A percentile compares a stretch with the other conserved stretches of the same genome.
Conservation (phyloP, 1,284 basidiomycete species). For the Rhodotorula sp. region DNA sequence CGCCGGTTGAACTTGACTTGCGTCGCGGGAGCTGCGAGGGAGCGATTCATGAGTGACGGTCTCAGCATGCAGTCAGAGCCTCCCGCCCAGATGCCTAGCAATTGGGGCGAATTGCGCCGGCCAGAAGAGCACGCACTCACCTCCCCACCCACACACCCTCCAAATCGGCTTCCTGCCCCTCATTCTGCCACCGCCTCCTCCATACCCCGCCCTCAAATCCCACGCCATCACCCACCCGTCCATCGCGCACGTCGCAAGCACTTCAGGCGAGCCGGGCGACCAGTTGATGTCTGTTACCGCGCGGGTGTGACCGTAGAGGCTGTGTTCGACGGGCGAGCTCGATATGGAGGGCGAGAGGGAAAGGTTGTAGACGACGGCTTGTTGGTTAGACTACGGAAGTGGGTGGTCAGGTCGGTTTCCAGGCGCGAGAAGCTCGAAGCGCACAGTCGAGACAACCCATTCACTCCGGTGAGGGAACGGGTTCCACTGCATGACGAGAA, state of each 20-base stretch:
- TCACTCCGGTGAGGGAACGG: constrained; percentile 79
- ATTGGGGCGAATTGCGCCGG: no score
- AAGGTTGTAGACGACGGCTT: constrained; percentile 95
- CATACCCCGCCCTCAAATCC: constrained; percentile 61
- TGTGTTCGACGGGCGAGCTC: constrained; percentile 61
- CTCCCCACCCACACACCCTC: constrained; percentile 51
- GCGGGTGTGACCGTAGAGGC: constrained; percentile 80
- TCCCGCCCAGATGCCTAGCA: neutral
- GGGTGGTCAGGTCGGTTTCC: neutral
- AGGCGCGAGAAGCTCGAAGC: neutral
- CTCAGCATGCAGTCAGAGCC: neutral
- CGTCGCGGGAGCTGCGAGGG: constrained; percentile 67
- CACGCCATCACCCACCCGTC: constrained; percentile 69
- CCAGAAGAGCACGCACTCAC: constrained; percentile 35
- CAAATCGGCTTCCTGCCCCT: constrained; percentile 47
- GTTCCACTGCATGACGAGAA: constrained; percentile 67
- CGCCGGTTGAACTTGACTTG: constrained; percentile 94
- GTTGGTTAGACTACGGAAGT: constrained; percentile 66
- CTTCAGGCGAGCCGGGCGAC: constrained; percentile 77
- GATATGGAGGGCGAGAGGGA: constrained; percentile 61
- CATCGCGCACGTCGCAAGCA: constrained; percentile 53
- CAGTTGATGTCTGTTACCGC: constrained; percentile 96
- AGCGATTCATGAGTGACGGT: neutral
- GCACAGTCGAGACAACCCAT: constrained; percentile 81
- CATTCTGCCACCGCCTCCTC: constrained; percentile 10